These are phyloP conservation scores for Dipodascus albidus DNA, from an alignment of 805 yeast species.

Conservation along the genomic window DNA sequence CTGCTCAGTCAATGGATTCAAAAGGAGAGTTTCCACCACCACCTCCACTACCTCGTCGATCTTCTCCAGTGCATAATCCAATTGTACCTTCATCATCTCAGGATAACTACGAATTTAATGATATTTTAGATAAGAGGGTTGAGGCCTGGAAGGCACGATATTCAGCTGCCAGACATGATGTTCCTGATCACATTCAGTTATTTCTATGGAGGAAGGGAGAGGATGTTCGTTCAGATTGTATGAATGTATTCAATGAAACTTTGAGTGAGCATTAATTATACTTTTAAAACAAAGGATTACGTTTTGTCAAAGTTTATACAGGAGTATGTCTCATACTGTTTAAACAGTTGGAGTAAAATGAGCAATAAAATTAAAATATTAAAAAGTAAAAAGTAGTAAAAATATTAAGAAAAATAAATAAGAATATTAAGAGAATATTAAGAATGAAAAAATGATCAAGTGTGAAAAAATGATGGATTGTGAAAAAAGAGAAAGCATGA, in stretches of 20 bases:
- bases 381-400: no score
- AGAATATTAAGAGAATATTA: no score
- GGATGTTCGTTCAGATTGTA: conserved; percentile 28
- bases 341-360: no score
- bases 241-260: conserved; percentile 5
- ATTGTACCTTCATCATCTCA: conserved; percentile 17
- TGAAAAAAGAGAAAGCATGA: no score
- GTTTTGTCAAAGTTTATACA: no score
- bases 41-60: conserved; percentile 1
- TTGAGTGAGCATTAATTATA: neutral
- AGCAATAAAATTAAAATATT: neutral
- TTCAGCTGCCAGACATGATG: conserved; percentile 28
- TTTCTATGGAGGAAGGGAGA: conserved; percentile 34
- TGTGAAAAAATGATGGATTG: no score
- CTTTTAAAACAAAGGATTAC: no score
- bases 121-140: conserved; percentile 34
- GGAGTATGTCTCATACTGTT: no score
- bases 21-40: conserved; percentile 3
- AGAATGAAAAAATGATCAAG: no score
- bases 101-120: conserved; percentile 19
- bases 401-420: no score
- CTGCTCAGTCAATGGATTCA: conserved; percentile 13
- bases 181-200: conserved; percentile 31
- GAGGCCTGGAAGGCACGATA: conserved; percentile 49
- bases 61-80: conserved; percentile 5